phyloP scores from a whole-genome alignment of 768 basidiomycete species.

The Naganishia friedmannii region DNA sequence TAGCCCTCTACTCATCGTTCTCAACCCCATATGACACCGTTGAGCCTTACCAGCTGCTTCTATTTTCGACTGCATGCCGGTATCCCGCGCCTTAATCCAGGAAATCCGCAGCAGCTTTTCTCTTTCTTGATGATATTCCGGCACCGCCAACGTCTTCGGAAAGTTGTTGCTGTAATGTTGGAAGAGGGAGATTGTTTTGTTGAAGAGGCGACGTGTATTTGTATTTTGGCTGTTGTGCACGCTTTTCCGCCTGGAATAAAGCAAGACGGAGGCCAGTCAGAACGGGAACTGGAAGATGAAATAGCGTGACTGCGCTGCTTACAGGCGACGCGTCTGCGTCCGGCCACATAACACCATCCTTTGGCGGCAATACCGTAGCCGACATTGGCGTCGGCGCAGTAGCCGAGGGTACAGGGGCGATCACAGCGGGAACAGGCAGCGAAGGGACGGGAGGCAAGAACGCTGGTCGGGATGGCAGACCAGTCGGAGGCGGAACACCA shows the following conservation, averaged over 20 bases:
- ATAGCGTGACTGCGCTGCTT: constrained; percentile 18
- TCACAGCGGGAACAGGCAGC: not conserved
- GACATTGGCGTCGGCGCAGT: not conserved
- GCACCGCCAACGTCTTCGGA: constrained; percentile 23
- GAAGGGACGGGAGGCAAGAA: constrained; percentile 14
- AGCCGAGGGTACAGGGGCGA: constrained; percentile 14
- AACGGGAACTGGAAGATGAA: not conserved
- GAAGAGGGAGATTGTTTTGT: not conserved
- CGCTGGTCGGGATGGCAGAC: constrained; percentile 22
- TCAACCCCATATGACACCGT: not conserved
- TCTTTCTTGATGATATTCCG: constrained; percentile 38
- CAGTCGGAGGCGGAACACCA: constrained; percentile 1
- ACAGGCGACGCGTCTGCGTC: constrained; percentile 46
- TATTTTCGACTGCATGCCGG: too few species aligned
- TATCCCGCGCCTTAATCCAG: constrained; percentile 45
- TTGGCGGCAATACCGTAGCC: constrained; percentile 40
- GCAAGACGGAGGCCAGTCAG: not conserved
- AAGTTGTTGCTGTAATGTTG: constrained; percentile 2
- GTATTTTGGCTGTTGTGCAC: constrained; percentile 47
- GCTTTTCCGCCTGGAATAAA: constrained; percentile 44
- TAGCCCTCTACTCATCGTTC: not conserved
- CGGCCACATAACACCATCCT: constrained; percentile 52
- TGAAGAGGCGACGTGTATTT: constrained; percentile 45
- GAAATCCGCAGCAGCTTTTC: constrained; percentile 63
- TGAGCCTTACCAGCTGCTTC: too few species aligned